phyloP scores from a whole-genome alignment of 1,284 basidiomycete genomes.

The Ceratobasidium sp. region DNA sequence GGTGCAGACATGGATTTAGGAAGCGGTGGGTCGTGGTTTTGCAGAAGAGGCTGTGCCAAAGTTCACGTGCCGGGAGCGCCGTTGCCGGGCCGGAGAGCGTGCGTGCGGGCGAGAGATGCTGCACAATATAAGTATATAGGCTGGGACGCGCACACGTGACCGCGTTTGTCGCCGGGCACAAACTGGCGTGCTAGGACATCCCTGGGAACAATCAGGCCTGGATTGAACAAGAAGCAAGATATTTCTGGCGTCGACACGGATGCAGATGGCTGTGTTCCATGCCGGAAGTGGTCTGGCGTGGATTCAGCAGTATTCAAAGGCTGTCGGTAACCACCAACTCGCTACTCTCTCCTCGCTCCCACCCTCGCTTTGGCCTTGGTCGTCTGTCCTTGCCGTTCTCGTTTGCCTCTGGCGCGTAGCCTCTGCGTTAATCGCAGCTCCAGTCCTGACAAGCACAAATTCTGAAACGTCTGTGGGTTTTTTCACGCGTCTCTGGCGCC shows the following conservation, averaged over 20 bases:
- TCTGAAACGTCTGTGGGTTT: conserved; percentile 21
- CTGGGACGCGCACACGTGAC: conserved; percentile 28
- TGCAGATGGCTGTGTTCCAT: conserved; percentile 29
- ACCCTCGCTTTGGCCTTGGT: not conserved
- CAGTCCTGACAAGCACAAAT: not conserved
- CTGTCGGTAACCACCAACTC: not conserved
- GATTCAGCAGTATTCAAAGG: conserved; percentile 26
- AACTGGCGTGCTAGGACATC: too few species aligned
- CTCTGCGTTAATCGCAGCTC: not conserved
- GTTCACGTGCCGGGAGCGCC: not conserved
- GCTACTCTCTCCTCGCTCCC: not conserved
- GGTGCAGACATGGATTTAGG: not conserved
- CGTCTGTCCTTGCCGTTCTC: conserved; percentile 1
- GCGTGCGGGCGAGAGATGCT: too few species aligned
- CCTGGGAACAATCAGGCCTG: not conserved
- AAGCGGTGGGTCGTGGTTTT: conserved; percentile 1
- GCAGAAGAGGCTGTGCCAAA: not conserved
- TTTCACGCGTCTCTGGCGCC: not conserved
- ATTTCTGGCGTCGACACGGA: conserved; percentile 12
- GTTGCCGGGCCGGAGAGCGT: not conserved
- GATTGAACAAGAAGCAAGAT: not conserved
- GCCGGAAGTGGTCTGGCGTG: conserved; percentile 19
- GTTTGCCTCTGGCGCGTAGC: not conserved
- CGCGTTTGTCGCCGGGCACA: conserved; percentile 14
- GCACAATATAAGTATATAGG: not conserved